These are phyloP conservation scores for Gracilariopsis chorda DNA, from an alignment of 23 red algal genomes.

Conservation along the genomic window DNA sequence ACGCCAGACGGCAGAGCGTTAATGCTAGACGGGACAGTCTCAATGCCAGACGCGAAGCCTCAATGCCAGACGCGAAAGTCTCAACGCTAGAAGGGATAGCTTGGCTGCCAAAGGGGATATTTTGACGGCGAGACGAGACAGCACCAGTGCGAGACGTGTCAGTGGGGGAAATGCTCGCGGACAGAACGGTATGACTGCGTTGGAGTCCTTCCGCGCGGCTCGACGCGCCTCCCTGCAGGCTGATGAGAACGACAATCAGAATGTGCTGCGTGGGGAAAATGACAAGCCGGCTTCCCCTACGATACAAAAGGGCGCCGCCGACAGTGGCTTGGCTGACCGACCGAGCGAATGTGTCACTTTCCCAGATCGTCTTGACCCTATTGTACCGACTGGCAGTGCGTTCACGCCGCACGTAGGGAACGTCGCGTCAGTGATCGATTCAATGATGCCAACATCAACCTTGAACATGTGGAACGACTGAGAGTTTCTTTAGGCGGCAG, in stretches of 20 bases:
- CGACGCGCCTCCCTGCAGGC: constrained; percentile 29
- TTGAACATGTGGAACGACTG: constrained; percentile 38
- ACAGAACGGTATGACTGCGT: neutral
- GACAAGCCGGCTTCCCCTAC: neutral
- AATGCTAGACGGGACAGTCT: no score
- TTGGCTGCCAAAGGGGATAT: no score
- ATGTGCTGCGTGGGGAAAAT: neutral
- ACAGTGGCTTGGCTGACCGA: neutral
- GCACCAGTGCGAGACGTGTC: no score
- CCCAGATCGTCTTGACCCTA: constrained; percentile 27
- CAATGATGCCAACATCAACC: constrained; percentile 6
- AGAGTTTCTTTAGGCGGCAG: constrained; percentile 8
- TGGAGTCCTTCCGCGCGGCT: constrained; percentile 40
- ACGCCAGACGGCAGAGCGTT: neutral
- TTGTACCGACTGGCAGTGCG: neutral
- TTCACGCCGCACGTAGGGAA: neutral
- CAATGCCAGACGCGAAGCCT: no score
- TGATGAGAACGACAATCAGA: neutral
- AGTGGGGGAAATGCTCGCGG: neutral
- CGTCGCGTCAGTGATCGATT: constrained; percentile 23
- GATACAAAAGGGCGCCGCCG: neutral
- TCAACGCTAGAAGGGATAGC: no score
- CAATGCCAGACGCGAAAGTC: no score
- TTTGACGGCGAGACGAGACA: no score
- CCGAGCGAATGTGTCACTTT: neutral